Percentiles rank a stretch among this genome's conserved stretches.
Conservation (phyloP, 257 asterid genomes). For the Coffea eugenioides region DNA sequence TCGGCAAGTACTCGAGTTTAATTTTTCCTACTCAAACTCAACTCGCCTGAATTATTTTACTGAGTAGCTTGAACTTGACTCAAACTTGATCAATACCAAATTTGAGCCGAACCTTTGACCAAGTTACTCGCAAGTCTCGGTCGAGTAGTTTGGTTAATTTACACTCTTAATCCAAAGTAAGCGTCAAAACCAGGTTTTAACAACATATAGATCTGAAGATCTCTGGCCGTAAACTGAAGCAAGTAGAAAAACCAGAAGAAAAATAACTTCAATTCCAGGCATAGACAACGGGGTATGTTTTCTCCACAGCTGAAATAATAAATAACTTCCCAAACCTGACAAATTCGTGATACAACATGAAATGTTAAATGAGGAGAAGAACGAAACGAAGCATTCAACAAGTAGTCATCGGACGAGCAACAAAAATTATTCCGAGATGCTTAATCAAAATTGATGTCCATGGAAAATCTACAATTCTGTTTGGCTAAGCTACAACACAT, state of each 20-base stretch:
- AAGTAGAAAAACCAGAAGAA: neutral
- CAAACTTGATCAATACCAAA: too few species aligned
- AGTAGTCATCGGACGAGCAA: neutral
- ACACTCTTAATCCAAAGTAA: too few species aligned
- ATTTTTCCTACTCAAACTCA: too few species aligned
- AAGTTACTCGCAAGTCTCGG: too few species aligned
- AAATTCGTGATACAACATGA: neutral
- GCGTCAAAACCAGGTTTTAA: neutral
- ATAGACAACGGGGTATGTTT: neutral
- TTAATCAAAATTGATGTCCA: too few species aligned
- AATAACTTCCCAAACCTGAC: neutral
- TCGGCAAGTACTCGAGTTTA: too few species aligned
- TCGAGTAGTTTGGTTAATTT: too few species aligned
- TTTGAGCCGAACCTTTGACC: too few species aligned
- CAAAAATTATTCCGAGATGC: neutral
- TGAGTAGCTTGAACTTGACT: too few species aligned
- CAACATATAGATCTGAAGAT: neutral
- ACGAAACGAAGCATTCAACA: neutral
- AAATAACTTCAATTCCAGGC: neutral
- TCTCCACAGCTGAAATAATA: neutral
- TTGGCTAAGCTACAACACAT: slow-evolving; percentile 5
- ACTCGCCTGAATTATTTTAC: too few species aligned
- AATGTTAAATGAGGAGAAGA: neutral
- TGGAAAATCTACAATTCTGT: neutral
- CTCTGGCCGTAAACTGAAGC: neutral